phyloP scores from a whole-genome alignment of 1,284 basidiomycete genomes.

The Farysia itapuensis region DNA sequence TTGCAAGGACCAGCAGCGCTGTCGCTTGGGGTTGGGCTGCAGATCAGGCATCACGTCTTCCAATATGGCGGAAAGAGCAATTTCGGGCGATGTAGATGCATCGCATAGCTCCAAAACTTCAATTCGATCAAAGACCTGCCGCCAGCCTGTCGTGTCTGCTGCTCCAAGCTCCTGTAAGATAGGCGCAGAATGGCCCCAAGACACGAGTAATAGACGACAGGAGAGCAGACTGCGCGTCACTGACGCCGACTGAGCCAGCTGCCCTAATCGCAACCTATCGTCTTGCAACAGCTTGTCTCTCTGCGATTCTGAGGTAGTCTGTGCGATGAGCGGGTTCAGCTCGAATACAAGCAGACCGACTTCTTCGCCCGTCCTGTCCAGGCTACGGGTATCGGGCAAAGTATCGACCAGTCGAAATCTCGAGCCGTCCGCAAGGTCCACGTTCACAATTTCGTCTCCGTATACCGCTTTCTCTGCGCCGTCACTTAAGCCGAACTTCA shows the following conservation, averaged over 20 bases:
- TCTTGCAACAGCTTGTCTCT: background rate
- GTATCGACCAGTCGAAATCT: conserved; percentile 16
- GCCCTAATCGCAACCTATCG: conserved; percentile 13
- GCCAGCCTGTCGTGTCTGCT: background rate
- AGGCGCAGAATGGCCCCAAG: conserved; percentile 4
- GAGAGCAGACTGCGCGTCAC: conserved; percentile 10
- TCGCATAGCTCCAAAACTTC: conserved; percentile 21
- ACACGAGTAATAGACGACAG: conserved; percentile 16
- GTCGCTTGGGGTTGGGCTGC: conserved; percentile 3
- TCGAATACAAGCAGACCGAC: conserved; percentile 35
- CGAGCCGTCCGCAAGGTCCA: conserved; percentile 29
- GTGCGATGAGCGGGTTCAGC: conserved; percentile 8
- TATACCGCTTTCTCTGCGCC: no score
- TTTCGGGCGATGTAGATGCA: conserved; percentile 17
- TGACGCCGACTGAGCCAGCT: conserved; percentile 4
- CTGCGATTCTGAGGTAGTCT: conserved; percentile 4
- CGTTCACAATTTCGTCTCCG: conserved; percentile 2
- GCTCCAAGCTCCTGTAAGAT: background rate
- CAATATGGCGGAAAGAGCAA: conserved; percentile 4
- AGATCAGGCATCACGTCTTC: conserved; percentile 11
- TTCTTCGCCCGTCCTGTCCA: conserved; percentile 2
- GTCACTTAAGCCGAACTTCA: conserved; percentile 20
- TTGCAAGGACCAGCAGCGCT: conserved; percentile 11
- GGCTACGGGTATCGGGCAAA: no score
- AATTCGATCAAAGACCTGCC: conserved; percentile 10